Conservation (phyloP, 2,329 filamentous ascomycete species). For the Pseudohalonectria lignicola region DNA sequence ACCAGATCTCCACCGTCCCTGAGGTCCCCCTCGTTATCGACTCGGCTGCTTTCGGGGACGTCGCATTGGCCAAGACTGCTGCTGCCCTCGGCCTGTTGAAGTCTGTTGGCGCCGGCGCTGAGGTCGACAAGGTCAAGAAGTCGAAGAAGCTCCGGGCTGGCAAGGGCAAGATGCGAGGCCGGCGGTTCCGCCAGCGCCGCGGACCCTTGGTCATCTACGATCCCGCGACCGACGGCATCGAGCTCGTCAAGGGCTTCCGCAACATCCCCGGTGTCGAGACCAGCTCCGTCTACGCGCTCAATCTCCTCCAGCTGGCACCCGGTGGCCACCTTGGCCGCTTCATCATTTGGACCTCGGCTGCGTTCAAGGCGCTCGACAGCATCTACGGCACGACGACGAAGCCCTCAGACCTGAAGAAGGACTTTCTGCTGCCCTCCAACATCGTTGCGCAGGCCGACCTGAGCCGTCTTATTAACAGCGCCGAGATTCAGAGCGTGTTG, state of each 20-base stretch:
- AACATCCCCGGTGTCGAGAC: constrained; percentile 99
- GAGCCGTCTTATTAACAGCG: constrained; percentile 96
- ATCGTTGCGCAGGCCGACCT: constrained; percentile 91
- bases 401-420: constrained; percentile 91
- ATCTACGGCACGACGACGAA: constrained; percentile 92
- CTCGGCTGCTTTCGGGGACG: constrained; percentile 75
- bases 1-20: constrained; percentile 83
- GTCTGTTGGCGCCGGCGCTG: constrained; percentile 78
- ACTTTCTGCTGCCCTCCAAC: constrained; percentile 94
- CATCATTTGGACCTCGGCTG: constrained; percentile 96
- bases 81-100: constrained; percentile 79
- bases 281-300: constrained; percentile 82
- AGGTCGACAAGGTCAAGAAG: constrained; percentile 90
- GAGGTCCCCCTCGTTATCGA: constrained; percentile 97
- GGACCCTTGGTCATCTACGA: constrained; percentile 97
- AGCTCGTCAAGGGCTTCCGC: constrained; percentile 89
- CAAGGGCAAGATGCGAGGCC: constrained; percentile 97
- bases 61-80: constrained; percentile 77
- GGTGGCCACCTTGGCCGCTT: constrained; percentile 98
- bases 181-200: constrained; percentile 94
- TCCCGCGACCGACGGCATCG: constrained; percentile 88
- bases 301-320: constrained; percentile 97
- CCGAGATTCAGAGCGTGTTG: constrained; percentile 94
- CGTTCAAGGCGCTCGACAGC: constrained; percentile 91
- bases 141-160: constrained; percentile 96